Base-by-base conservation (phyloP, 768 basidiomycete genomes). In the Chiua virens region DNA sequence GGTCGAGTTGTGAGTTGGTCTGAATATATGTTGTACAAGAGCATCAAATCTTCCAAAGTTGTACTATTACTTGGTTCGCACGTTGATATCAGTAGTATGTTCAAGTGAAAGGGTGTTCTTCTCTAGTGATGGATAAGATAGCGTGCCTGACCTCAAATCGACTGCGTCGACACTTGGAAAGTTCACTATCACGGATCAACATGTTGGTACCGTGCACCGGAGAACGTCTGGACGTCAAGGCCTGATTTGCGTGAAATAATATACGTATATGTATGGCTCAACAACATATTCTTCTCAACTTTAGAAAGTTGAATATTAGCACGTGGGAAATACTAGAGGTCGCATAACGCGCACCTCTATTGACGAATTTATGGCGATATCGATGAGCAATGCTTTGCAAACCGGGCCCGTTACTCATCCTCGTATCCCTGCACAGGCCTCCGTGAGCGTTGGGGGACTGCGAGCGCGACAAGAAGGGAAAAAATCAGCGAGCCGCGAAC, bases 401-500 rank as follows among this genome's bases (percentile, higher is more conserved):
- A 22, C 28, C 10, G 5, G 6, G 0, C 21, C 18, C 13, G 47
- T 45, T 67, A 71, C 59, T 80, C 75, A 45, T 90, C 91, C 27
- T 90, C 90, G 60, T 90, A 92, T 27, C 90, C 89, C 35, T 79
- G 73, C 38, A 89, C 80, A 57, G 80, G 73, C 68, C 80, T 76
- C 62, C 91, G 78, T 45, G 85, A 73, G 41, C 91, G 79, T 57
- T 85, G 82, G 22, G 89, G 88, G 28, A 89, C 87, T 90, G 53
- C 34, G 25, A 39, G 54, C 34, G 15, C 34, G 15, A 34, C 15
- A 34, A 17, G 30, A 30, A 45, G 9, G 17, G 45, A 14, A 45
- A 17, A 25, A 28, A 22, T 54, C 2, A 55, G 48, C 34, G 51
- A 45, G 15, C 37, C 4, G 21, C n/a, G 22, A 21, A 40, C 2